Conservation (phyloP, 202 grass and related monocot species). For the Zoysia matrella region DNA sequence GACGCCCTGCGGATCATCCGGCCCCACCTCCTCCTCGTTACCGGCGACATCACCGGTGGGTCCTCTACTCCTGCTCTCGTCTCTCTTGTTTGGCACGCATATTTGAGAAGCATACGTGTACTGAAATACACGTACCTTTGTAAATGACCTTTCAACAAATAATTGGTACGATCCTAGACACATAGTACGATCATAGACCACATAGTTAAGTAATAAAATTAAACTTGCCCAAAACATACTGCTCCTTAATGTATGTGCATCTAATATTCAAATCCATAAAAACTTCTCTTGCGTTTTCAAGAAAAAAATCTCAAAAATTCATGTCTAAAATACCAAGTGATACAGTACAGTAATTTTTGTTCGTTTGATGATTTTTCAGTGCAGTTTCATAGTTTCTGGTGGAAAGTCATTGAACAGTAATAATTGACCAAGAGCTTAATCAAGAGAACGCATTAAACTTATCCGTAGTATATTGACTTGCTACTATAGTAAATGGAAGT, state of each 20-base stretch:
- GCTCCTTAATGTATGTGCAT: background rate
- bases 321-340: background rate
- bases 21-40: conserved; percentile 73
- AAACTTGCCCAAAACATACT: background rate
- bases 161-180: background rate
- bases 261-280: background rate
- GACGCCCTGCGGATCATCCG: conserved; percentile 60
- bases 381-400: background rate
- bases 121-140: background rate
- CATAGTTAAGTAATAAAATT: background rate
- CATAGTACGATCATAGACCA: background rate
- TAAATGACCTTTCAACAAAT: background rate
- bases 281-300: too few species aligned
- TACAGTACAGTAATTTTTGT: too few species aligned
- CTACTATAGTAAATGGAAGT: background rate
- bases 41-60: conserved; percentile 84
- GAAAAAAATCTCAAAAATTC: background rate
- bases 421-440: background rate
- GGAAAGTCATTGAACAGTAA: background rate
- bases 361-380: background rate
- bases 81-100: background rate
- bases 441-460: background rate
- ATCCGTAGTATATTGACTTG: background rate
- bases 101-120: background rate
- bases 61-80: background rate